Conservation (phyloP, 179 eudicot species). For the Pouteria campechiana region DNA sequence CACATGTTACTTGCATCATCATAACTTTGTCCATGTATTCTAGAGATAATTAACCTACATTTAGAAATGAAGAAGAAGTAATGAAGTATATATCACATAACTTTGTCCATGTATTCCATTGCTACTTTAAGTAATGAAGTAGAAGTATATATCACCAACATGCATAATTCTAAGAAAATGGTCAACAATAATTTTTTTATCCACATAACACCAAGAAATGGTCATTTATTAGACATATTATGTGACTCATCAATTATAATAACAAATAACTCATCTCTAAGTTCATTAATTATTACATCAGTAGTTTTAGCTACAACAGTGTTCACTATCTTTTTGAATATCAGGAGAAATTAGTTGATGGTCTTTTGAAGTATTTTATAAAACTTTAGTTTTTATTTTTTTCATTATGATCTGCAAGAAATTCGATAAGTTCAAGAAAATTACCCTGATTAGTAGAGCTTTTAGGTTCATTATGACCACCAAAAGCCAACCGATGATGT, state of each 20-base stretch:
- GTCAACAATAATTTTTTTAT: background rate
- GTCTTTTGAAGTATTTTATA: background rate
- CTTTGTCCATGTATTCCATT: too few relatives aligned
- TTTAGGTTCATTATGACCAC: background rate
- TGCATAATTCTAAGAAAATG: conserved; percentile 7
- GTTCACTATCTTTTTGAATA: conserved; percentile 6
- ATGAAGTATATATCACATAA: too few relatives aligned
- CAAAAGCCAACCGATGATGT: background rate
- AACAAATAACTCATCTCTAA: conserved; percentile 3
- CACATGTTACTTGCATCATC: conserved; percentile 10
- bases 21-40: conserved; percentile 2
- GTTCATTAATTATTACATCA: background rate
- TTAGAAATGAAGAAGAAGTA: background rate
- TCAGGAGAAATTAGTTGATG: background rate
- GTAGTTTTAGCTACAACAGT: background rate
- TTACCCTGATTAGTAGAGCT: background rate
- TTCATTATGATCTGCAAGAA: background rate
- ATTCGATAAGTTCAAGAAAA: conserved; percentile 5
- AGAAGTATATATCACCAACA: conserved; percentile 2
- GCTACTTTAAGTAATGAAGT: background rate
- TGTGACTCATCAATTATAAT: conserved; percentile 8
- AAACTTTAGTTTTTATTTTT: background rate
- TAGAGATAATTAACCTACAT: background rate
- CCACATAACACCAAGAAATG: conserved; percentile 6
- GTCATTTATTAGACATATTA: conserved; percentile 10